Base-by-base conservation (phyloP, 257 asterid genomes). In the Rehmannia glutinosa region DNA sequence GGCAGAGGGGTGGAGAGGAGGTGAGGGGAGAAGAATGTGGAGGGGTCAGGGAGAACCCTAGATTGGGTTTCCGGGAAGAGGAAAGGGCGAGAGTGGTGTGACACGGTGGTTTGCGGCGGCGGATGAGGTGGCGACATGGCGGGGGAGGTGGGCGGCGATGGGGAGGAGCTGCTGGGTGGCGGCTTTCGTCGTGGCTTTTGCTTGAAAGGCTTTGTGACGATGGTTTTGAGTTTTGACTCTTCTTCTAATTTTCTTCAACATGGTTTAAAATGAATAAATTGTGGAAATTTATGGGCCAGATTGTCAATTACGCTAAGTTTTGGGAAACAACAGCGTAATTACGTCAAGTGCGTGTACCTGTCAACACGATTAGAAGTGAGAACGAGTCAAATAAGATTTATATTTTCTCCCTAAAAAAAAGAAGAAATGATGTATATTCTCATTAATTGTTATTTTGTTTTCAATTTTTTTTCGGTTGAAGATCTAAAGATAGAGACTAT, bases 11-110 rank as follows among this genome's bases (percentile, higher is more conserved):
- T 1, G 20, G 86, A 75, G 69, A 85, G 87, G 71, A 93, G 97
- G 16, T 80, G 41, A 8, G 79, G 86, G 61, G 96, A 60, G 69
- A 93, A 90, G 81, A 88, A 85, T 2, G 51, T 49, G 45, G 95
- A 76, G 41, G 99, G 96, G 24, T 93, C 97, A 6, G 99, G 97
- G 39, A 93, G 96, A 68, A 90, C 89, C 6, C 83, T 36, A 49
- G 99, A 93, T 52, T 81, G 75, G 59, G 90, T 70, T 64, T 58
- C 20, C 1, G 99, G 99, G 81, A 90, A 90, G 17, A 87, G 74
- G 64, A 90, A 92, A 3, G 97, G 91, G 7, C 62, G 83, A 8
- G 60, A 23, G 20, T 61, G 64, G 78, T 46, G 72, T 0, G 2
- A 16, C 1, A 17, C 63, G 56, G 77, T 8, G 64, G 77, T 11